Base-by-base conservation (phyloP, 345 rosid genomes). In the Laguncularia racemosa region DNA sequence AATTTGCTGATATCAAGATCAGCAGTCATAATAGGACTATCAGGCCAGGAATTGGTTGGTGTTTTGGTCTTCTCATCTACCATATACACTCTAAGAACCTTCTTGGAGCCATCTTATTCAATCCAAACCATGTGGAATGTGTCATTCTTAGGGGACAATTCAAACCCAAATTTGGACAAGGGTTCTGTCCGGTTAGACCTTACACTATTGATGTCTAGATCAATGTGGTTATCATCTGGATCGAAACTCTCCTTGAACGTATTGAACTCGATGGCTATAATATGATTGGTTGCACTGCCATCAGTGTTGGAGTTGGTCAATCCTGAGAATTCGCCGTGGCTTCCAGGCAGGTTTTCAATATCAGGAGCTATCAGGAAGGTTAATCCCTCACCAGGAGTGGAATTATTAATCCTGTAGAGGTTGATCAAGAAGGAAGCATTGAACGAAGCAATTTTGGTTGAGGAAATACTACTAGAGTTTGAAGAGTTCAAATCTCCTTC, bases 221-320 rank as follows among this genome's bases (percentile, higher is more conserved):
- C 84, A 17, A 81, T 46, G 63, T 81, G 86, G 58, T 77, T 81
- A 50, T 58, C 71, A 33, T 74, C 74, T 1, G 81, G 84, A 46
- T 81, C 89, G 18, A 68, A 72, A 17, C 53, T 71, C 43, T 84
- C 75, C 71, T 67, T 61, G 13, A 53, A 47, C 0, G 90, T 84
- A 65, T 76, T 83, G 17, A 84, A 71, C 63, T 79, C 86, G 0
- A 84, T 52, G 50, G 84, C 90, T 4, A 81, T 58, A 15, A 84
- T 46, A 6, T 58, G 69, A 56, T 81, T 84, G 26, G 79, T 48
- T 1, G 74, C 1, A 23, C 57, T 59, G 16, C 79, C 69, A 15
- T 81, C 81, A 14, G 75, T 78, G 62, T 76, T 44, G 51, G 81
- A 67, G 66, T 84, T 79, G 44, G 86, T 84, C 57, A 84, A 59